Conservation (phyloP, 768 basidiomycete species). For the Tulasnella sp. region DNA sequence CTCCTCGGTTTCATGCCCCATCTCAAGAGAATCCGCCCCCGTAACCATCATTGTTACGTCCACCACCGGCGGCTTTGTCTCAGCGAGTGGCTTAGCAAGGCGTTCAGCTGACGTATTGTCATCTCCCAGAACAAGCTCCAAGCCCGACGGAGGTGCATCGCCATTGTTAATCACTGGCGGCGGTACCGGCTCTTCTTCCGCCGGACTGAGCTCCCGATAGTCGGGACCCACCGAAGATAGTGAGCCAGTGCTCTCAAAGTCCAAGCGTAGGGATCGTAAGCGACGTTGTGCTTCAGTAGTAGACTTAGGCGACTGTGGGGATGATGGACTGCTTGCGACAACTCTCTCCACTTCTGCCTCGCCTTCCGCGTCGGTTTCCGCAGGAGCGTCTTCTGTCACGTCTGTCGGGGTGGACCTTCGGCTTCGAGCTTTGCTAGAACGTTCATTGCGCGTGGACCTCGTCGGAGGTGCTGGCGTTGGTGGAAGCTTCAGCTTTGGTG, state of each 20-base stretch:
- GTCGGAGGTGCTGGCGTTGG: neutral
- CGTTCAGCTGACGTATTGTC: neutral
- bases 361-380: conserved; percentile 14
- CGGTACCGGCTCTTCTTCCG: conserved; percentile 2
- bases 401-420: neutral
- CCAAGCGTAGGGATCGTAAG: neutral
- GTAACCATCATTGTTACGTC: conserved; percentile 26
- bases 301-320: neutral
- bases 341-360: conserved; percentile 6
- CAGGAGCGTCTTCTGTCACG: neutral
- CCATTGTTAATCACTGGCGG: neutral
- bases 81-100: too few species aligned
- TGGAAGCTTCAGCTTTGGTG: neutral
- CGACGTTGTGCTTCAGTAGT: neutral
- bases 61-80: too few species aligned
- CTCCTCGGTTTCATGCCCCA: conserved; percentile 18
- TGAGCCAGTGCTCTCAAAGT: conserved; percentile 13
- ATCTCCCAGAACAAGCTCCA: conserved; percentile 6
- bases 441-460: neutral
- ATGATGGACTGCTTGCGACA: neutral
- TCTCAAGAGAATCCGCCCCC: conserved; percentile 4
- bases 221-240: conserved; percentile 11
- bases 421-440: neutral
- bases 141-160: neutral
- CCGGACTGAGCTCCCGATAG: neutral